Base-by-base conservation (phyloP, 2,329 filamentous ascomycete species). In the Huntiella decipiens region DNA sequence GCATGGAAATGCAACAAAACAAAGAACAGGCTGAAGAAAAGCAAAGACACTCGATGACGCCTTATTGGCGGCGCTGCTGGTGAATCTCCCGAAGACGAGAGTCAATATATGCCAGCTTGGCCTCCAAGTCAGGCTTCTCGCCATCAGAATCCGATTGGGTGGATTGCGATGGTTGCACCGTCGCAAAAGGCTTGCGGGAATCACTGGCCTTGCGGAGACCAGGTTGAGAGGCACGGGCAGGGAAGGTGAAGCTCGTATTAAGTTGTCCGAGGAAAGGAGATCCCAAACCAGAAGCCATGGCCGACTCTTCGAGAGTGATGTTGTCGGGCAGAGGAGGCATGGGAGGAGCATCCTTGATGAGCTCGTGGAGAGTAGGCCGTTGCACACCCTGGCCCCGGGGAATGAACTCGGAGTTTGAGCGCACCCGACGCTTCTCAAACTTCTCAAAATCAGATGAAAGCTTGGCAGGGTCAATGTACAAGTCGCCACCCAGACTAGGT, bases 31-130 rank as follows among this genome's bases (percentile, higher is more conserved):
- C 12, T 31, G 16, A 38, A 47, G 10, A 47, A 10, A 34, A 38
- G n/a, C 22, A 43, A 28, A 32, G n/a, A 17, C 28, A 13, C 15
- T n/a, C 12, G 42, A 32, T 38, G 32, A 31, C 12, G 19, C 22
- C 22, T 46, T 5, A 71, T 70, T 43, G 65, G 65, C 48, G 62
- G 61, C 6, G 57, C 60, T 37, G 60, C 58, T 61, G 65, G 50
- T 69, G 66, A 48, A 75, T 61, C 50, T 73, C 68, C 52, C 67
- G 68, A 38, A 76, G 65, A 34, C 71, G 67, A 52, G 73, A 66
- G 53, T 76, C 71, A 40, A 76, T 66, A 51, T 76, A 74, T 4
- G 71, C 70, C 46, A 76, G 59, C 8, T 70, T 68, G 33, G 64
- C 65, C 16, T 66, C 63, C 38, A 75, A 57, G 34, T 65, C 66